Conservation (phyloP, 2,329 filamentous ascomycete genomes). For the Calonectria crousiana region DNA sequence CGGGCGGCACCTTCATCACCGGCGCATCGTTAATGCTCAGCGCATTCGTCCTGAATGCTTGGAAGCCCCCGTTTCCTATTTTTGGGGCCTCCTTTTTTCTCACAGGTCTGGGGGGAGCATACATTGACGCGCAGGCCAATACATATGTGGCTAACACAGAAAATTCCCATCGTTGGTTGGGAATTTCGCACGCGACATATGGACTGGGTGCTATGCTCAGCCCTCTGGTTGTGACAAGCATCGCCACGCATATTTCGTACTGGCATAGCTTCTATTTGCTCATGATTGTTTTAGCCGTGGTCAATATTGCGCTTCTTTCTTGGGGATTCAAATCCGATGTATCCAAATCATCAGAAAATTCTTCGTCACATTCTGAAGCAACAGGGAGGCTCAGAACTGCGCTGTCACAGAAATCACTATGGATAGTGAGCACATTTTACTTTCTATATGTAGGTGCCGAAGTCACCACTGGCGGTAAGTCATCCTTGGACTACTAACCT, state of each 20-base stretch:
- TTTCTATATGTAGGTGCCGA: background rate
- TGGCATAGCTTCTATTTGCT: background rate
- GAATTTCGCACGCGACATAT: background rate
- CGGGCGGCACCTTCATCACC: background rate
- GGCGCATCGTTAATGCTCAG: background rate
- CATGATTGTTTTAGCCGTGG: background rate
- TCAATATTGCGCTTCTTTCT: background rate
- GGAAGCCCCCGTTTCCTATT: background rate
- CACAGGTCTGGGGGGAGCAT: background rate
- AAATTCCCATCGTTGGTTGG: background rate
- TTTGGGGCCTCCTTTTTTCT: background rate
- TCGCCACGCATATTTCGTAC: background rate
- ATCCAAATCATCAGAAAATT: background rate
- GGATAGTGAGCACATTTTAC: background rate
- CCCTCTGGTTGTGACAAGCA: background rate
- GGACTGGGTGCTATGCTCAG: background rate
- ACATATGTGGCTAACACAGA: background rate
- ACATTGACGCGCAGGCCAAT: background rate
- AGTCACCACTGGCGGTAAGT: background rate
- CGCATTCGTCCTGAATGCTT: background rate
- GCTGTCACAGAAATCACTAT: background rate
- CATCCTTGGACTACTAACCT: background rate
- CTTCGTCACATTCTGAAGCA: background rate
- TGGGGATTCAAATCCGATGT: background rate
- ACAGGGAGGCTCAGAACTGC: background rate